These are phyloP conservation scores for Crucihimalaya himalaica DNA, from an alignment of 345 rosid species.

Conservation along the genomic window DNA sequence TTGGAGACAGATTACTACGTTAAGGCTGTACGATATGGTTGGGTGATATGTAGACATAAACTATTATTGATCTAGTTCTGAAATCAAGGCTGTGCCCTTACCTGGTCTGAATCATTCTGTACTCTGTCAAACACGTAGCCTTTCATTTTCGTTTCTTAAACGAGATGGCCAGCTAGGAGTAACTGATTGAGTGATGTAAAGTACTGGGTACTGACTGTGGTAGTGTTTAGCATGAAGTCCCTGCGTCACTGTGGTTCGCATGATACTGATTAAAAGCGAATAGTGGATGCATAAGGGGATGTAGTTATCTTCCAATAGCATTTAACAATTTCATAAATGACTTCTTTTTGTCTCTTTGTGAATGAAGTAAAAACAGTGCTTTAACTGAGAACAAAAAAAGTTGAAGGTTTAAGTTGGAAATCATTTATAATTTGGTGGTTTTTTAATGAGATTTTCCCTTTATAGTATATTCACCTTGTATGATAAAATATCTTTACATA, in stretches of 20 bases:
- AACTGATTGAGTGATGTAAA: background rate
- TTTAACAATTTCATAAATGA: background rate
- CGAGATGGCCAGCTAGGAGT: background rate
- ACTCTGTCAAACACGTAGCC: background rate
- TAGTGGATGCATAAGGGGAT: background rate
- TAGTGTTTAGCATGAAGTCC: background rate
- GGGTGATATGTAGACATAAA: background rate
- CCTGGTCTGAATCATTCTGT: background rate
- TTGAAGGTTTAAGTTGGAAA: no score
- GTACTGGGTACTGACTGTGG: background rate
- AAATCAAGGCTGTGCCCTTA: background rate
- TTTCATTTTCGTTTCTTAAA: background rate
- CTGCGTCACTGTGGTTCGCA: background rate
- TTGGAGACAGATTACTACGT: slow-evolving; percentile 8
- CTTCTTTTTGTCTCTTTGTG: background rate
- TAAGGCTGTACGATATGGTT: slow-evolving; percentile 10
- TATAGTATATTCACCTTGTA: no score
- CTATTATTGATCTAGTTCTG: background rate
- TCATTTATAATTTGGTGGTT: no score
- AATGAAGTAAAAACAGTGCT: slow-evolving; percentile 1
- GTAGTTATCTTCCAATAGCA: no score
- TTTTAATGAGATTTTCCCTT: no score
- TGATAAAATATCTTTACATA: no score
- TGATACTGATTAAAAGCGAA: slow-evolving; percentile 4
- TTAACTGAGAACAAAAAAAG: no score